Evolutionary conservation across 2,329 filamentous ascomycete species (phyloP).

Genomic region (Piedraia hortae): DNA sequence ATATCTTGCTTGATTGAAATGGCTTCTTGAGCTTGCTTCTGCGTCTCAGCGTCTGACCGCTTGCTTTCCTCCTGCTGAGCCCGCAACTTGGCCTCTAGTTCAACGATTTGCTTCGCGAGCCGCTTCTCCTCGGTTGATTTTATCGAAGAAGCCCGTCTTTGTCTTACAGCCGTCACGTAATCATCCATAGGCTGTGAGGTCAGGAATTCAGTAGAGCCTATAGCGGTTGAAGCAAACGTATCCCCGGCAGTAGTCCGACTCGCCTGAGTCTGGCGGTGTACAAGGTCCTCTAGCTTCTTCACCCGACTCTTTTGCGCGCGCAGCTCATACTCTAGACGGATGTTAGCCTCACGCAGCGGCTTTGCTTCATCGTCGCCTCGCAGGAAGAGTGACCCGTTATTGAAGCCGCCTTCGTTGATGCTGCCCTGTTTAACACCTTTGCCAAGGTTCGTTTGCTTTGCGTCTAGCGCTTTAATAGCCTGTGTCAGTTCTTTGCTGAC

Average conservation of each 20-base stretch:
- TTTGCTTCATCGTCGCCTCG: constrained; percentile 64
- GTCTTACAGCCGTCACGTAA: constrained; percentile 7
- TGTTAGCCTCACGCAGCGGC: constrained; percentile 22
- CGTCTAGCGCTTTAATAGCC: constrained; percentile 50
- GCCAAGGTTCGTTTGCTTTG: constrained; percentile 57
- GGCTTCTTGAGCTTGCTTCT: constrained; percentile 50
- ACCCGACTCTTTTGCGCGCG: constrained; percentile 81
- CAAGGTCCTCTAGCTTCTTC: constrained; percentile 65
- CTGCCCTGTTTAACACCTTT: constrained; percentile 95
- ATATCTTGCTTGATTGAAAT: constrained; percentile 85
- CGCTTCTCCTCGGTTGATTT: constrained; percentile 35
- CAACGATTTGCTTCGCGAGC: constrained; percentile 31
- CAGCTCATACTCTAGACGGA: constrained; percentile 32
- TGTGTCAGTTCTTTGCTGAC: constrained; percentile 47
- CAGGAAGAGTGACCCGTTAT: constrained; percentile 61
- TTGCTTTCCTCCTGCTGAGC: constrained; percentile 45
- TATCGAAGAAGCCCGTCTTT: constrained; percentile 30
- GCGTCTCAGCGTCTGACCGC: constrained; percentile 32
- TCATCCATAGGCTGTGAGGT: constrained; percentile 4
- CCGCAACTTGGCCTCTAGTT: constrained; percentile 52
- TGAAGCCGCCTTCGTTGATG: constrained; percentile 66
- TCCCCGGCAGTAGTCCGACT: constrained; percentile 18
- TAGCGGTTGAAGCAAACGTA: constrained; percentile 10
- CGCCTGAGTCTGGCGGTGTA: constrained; percentile 48
- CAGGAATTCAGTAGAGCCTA: constrained; percentile 1